phyloP scores from a whole-genome alignment of 2,329 filamentous ascomycete genomes.

The Microsporum canis region DNA sequence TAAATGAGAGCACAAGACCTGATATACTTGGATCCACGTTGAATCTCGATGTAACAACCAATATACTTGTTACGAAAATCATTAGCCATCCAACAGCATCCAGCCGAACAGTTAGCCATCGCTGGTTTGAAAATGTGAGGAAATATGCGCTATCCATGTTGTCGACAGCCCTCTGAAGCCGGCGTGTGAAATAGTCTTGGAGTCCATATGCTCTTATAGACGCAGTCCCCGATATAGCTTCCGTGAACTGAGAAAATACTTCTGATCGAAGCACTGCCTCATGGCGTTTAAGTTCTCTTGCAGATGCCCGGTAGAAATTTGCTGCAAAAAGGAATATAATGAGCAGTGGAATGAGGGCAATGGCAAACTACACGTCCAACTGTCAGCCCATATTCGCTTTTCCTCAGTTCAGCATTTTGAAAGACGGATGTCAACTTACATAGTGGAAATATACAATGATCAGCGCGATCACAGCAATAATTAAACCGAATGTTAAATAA shows the following conservation, averaged over 20 bases:
- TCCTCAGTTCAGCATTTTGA: conserved; percentile 4
- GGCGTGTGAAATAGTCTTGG: conserved; percentile 58
- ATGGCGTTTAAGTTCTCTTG: conserved; percentile 87
- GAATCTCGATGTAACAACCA: conserved; percentile 87
- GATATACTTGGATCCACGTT: conserved; percentile 71
- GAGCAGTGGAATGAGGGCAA: conserved; percentile 58
- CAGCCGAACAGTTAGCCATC: conserved; percentile 78
- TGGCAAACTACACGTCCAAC: conserved; percentile 44
- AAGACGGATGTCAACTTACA: conserved; percentile 21
- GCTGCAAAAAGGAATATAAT: conserved; percentile 71
- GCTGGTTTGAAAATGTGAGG: conserved; percentile 87
- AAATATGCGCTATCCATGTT: conserved; percentile 92
- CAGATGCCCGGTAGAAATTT: conserved; percentile 79
- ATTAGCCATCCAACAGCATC: conserved; percentile 74
- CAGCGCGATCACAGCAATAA: conserved; percentile 70
- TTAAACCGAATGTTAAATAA: conserved; percentile 71
- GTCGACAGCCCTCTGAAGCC: conserved; percentile 64
- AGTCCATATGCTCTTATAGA: conserved; percentile 85
- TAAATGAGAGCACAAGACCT: conserved; percentile 84
- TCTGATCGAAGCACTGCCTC: conserved; percentile 77
- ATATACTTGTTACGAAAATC: conserved; percentile 76
- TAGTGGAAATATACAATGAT: conserved; percentile 95
- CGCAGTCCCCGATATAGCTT: conserved; percentile 64
- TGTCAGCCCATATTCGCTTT: background rate
- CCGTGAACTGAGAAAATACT: conserved; percentile 84